Base-by-base conservation (phyloP, 306 rosid genomes). In the Pyrus bretschneideri region DNA sequence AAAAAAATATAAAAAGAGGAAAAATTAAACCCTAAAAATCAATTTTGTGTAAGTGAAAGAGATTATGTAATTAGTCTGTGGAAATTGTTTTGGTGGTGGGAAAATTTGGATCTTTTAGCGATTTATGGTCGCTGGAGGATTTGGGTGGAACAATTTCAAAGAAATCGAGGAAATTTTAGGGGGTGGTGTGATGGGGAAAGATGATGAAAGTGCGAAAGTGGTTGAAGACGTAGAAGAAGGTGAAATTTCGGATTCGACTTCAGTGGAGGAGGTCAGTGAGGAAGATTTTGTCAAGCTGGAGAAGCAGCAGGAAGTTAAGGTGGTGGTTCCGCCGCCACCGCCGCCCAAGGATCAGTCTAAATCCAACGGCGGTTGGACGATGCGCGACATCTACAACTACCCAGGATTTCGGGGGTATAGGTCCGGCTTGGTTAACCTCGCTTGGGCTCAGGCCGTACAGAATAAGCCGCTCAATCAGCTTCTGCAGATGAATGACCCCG, bases 371-470 rank as follows among this genome's bases (percentile, higher is more conserved):
- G 42, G 69, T 84, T 90, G 90, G 92, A 87, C 96, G 65, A 84
- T 89, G 85, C 88, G 70, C 21, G 96, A 92, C 72, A 83, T 92
- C 67, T 92, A 88, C 77, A 76, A 79, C 80, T 89, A 92, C 75
- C 96, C 92, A 3, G 64, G 89, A 12, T 84, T 84, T 70, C 86
- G 88, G 0, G 94, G 98, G 4, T 90, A 89, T 72, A 80, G 88
- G 33, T 71, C 93, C 2, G 97, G 88, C 21, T 80, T 88, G 90
- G 90, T 86, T 42, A 90, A 86, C 78, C 85, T 96, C n/a, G 99
- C 98, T 64, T 96, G 99, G 99, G 99, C 99, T 9, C 90, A 88
- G 67, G 99, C 91, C 9, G 97, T 96, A 31, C 99, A 96, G 93
- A 96, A 92, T 74, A 92, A 92, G 57, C 93, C 98, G 25, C 76